A percentile compares a stretch with the other conserved stretches of the same genome.
These are phyloP conservation scores for Oryza glumipatula DNA, from an alignment of 176 grass and related monocot genomes.

Conservation along the genomic window DNA sequence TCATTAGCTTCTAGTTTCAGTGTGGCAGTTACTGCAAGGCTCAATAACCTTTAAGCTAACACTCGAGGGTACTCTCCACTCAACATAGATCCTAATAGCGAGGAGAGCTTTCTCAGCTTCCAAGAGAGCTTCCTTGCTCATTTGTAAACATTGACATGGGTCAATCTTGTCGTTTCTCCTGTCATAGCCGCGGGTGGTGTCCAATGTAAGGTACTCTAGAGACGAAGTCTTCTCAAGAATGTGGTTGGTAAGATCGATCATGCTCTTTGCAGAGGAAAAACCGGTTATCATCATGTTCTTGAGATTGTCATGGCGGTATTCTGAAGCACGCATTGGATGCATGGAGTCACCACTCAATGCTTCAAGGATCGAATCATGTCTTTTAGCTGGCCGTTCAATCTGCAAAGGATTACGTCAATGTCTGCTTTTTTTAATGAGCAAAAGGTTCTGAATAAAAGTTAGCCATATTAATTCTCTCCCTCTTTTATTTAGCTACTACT, in stretches of 20 bases:
- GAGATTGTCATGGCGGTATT: background rate
- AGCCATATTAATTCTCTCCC: too few species aligned
- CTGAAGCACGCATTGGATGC: background rate
- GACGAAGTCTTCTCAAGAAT: background rate
- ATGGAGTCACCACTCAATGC: background rate
- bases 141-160: background rate
- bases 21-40: slow-evolving; percentile 7
- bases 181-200: slow-evolving; percentile 8
- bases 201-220: slow-evolving; percentile 14
- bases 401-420: too few species aligned
- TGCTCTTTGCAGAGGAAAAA: slow-evolving; percentile 2
- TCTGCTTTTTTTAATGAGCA: too few species aligned
- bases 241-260: slow-evolving; percentile 5
- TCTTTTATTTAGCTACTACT: too few species aligned
- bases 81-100: slow-evolving; percentile 9
- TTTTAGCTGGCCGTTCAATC: background rate
- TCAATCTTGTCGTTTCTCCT: background rate
- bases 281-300: background rate
- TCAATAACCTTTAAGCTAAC: slow-evolving; percentile 32
- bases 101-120: slow-evolving; percentile 2
- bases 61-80: slow-evolving; percentile 29
- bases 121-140: background rate
- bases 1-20: too few species aligned
- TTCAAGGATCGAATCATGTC: background rate
- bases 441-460: too few species aligned